Conservation (phyloP, 1,284 basidiomycete species). For the Apiotrichum veenhuisii region DNA sequence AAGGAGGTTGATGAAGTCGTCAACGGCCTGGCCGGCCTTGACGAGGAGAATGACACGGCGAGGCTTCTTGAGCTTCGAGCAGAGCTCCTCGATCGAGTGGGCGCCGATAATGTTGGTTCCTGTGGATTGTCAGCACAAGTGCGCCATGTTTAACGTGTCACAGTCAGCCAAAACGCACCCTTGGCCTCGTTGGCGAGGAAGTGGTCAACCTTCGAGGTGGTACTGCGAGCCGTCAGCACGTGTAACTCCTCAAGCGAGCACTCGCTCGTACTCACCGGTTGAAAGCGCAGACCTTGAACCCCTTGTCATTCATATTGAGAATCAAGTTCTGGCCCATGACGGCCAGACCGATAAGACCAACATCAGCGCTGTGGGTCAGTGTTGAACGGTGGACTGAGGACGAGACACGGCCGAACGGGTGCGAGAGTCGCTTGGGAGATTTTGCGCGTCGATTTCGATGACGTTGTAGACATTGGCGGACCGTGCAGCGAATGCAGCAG, state of each 20-base stretch:
- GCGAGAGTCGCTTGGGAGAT: background rate
- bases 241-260: background rate
- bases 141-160: too few species aligned
- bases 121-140: slow-evolving; percentile 42
- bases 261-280: slow-evolving; percentile 64
- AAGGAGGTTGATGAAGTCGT: slow-evolving; percentile 59
- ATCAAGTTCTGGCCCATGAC: slow-evolving; percentile 99
- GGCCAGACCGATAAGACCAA: slow-evolving; percentile 67
- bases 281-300: slow-evolving; percentile 93
- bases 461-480: too few species aligned
- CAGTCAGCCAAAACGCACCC: too few species aligned
- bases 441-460: too few species aligned
- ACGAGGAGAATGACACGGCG: slow-evolving; percentile 86
- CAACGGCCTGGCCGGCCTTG: slow-evolving; percentile 61
- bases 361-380: slow-evolving; percentile 35
- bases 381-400: too few species aligned
- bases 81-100: slow-evolving; percentile 84
- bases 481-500: background rate
- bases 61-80: slow-evolving; percentile 56
- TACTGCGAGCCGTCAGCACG: slow-evolving; percentile 46
- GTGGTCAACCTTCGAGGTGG: slow-evolving; percentile 89
- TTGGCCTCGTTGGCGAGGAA: slow-evolving; percentile 98
- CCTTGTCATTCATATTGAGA: slow-evolving; percentile 99
- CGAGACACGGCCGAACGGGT: too few species aligned
- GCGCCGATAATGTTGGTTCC: slow-evolving; percentile 94